Evolutionary conservation across 352 stramenopile genomes (phyloP).

Genomic region (Phytophthora pseudosyringae): DNA sequence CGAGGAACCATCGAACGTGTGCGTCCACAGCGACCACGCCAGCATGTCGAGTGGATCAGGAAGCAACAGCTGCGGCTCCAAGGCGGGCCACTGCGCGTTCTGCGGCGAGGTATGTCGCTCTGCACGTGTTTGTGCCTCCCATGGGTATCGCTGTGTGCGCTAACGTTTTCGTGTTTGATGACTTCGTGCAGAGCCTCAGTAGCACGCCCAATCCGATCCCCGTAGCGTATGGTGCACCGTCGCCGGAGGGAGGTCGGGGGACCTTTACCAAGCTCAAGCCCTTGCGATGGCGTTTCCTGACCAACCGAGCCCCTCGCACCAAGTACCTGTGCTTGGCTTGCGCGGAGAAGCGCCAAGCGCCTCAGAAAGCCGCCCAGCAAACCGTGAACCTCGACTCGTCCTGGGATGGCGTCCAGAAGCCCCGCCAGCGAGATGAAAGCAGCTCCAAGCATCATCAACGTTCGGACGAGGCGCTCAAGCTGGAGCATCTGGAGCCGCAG

Average conservation of each 20-base stretch:
- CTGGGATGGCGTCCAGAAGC: conserved; percentile 4
- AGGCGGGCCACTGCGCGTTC: conserved; percentile 21
- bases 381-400: conserved; percentile 21
- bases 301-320: conserved; percentile 25
- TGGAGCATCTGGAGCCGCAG: conserved; percentile 26
- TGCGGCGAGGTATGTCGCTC: conserved; percentile 31
- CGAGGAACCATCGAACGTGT: too few species aligned
- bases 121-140: conserved; percentile 10
- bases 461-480: conserved; percentile 10
- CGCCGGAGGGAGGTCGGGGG: conserved; percentile 6
- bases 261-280: conserved; percentile 32
- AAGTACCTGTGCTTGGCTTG: conserved; percentile 35
- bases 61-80: conserved; percentile 20
- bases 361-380: conserved; percentile 7
- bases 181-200: conserved; percentile 21
- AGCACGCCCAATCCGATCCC: conserved; percentile 24
- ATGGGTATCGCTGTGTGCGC: conserved; percentile 8
- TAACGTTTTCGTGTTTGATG: conserved; percentile 14
- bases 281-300: conserved; percentile 35
- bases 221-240: conserved; percentile 16
- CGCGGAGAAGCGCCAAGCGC: conserved; percentile 27
- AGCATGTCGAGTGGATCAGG: conserved; percentile 30
- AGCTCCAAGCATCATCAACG: not conserved
- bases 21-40: not conserved
- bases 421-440: conserved; percentile 3